Evolutionary conservation across 129 eudicot species (phyloP).

Genomic region (Sambucus nigra): DNA sequence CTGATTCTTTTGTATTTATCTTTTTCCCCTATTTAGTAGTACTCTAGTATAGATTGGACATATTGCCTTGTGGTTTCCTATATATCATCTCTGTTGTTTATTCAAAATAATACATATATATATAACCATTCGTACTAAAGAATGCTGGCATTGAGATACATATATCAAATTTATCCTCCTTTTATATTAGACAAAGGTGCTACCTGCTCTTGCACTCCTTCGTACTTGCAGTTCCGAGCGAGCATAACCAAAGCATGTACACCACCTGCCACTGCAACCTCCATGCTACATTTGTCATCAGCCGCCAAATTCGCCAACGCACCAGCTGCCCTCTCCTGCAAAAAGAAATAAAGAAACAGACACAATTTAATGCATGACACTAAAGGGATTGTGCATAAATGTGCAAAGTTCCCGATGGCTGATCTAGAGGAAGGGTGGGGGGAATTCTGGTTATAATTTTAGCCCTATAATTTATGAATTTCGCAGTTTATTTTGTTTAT

Average conservation of each 20-base stretch:
- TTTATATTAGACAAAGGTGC: neutral
- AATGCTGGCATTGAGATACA: neutral
- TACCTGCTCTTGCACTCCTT: conserved; percentile 99
- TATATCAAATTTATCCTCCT: neutral
- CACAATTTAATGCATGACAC: neutral
- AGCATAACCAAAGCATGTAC: conserved; percentile 87
- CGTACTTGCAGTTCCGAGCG: conserved; percentile 77
- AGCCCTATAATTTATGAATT: too few relatives aligned
- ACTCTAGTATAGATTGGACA: too few relatives aligned
- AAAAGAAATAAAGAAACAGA: conserved; percentile 14
- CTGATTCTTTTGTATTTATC: too few relatives aligned
- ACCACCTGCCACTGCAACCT: conserved; percentile 82
- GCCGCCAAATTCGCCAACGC: conserved; percentile 97
- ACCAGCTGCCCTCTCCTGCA: conserved; percentile 99
- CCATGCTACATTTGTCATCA: conserved; percentile 95
- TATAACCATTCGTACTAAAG: neutral
- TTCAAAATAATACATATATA: too few relatives aligned
- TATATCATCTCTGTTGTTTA: too few relatives aligned
- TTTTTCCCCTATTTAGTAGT: too few relatives aligned
- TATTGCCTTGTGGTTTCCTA: too few relatives aligned
- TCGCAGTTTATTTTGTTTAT: too few relatives aligned
- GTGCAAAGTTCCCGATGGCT: too few relatives aligned
- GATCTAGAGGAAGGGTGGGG: too few relatives aligned
- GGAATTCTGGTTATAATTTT: too few relatives aligned
- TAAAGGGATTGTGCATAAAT: too few relatives aligned